These are phyloP conservation scores for Penicillium goetzii DNA, from an alignment of 495 filamentous ascomycete genomes.

Conservation along the genomic window DNA sequence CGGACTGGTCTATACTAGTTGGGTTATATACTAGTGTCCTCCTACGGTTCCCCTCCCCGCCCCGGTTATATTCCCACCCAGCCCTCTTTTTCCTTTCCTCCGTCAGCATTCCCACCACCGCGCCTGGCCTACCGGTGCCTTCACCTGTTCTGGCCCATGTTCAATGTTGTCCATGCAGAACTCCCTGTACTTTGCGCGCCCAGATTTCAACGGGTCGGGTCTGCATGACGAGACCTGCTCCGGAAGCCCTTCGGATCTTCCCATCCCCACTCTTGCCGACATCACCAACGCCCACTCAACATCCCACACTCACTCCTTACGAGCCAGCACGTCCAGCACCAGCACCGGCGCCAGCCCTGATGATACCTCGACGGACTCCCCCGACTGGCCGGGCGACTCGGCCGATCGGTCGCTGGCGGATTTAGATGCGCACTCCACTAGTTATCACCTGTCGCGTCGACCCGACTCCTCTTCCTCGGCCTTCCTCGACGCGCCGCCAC, in stretches of 20 bases:
- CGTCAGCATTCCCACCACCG: neutral
- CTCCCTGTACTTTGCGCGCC: slow-evolving; percentile 28
- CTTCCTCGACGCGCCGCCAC: slow-evolving; percentile 26
- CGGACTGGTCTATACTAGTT: neutral
- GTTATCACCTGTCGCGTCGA: slow-evolving; percentile 27
- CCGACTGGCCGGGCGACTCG: slow-evolving; percentile 38
- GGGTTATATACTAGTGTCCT: neutral
- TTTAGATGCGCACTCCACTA: slow-evolving; percentile 27
- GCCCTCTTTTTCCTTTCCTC: slow-evolving; percentile 3
- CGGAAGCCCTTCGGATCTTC: slow-evolving; percentile 29
- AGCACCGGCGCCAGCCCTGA: slow-evolving; percentile 43
- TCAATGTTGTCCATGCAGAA: slow-evolving; percentile 55
- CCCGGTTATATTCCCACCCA: slow-evolving; percentile 13
- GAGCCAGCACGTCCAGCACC: slow-evolving; percentile 41
- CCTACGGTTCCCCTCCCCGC: slow-evolving; percentile 4
- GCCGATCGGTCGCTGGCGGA: slow-evolving; percentile 34
- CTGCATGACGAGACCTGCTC: slow-evolving; percentile 20
- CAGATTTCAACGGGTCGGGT: slow-evolving; percentile 23
- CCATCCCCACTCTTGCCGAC: slow-evolving; percentile 27
- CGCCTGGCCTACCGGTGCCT: slow-evolving; percentile 7
- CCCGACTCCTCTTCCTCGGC: slow-evolving; percentile 3
- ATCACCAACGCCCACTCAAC: slow-evolving; percentile 26
- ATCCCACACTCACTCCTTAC: slow-evolving; percentile 11
- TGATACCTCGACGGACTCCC: slow-evolving; percentile 43
- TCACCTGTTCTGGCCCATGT: slow-evolving; percentile 15